phyloP scores from a whole-genome alignment of 2,329 filamentous ascomycete genomes.

The Purpureocillium takamizusanense region DNA sequence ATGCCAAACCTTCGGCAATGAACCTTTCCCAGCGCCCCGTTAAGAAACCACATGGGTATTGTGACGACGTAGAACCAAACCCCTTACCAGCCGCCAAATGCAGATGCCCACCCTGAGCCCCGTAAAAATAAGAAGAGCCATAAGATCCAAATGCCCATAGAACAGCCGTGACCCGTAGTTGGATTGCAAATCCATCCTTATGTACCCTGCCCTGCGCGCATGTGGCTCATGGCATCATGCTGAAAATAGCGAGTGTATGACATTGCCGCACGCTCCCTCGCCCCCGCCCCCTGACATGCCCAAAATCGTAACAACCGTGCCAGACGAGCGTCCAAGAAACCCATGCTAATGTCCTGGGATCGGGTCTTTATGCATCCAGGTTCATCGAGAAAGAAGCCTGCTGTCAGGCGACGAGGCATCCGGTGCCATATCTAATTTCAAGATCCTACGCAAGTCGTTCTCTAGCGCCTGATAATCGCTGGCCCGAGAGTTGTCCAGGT shows the following conservation, averaged over 20 bases:
- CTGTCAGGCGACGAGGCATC: conserved; percentile 11
- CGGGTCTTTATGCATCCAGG: too few species aligned
- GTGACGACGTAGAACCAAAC: too few species aligned
- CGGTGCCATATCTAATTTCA: conserved; percentile 32
- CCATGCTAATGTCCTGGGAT: too few species aligned
- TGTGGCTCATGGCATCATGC: too few species aligned
- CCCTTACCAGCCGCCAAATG: neutral
- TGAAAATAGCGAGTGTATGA: too few species aligned
- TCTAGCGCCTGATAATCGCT: conserved; percentile 40
- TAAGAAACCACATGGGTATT: too few species aligned
- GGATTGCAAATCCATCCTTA: conserved; percentile 8
- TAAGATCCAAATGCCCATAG: conserved; percentile 12
- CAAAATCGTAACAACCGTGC: too few species aligned
- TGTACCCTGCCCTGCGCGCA: conserved; percentile 2
- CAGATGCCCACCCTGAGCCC: conserved; percentile 16
- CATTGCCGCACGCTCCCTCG: too few species aligned
- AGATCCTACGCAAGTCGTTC: conserved; percentile 41
- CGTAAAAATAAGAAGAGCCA: conserved; percentile 6
- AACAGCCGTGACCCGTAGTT: conserved; percentile 8
- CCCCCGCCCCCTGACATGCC: too few species aligned
- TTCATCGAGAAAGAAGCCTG: conserved; percentile 14
- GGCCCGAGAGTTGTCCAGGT: conserved; percentile 6
- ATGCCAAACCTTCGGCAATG: too few species aligned
- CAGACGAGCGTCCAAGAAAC: too few species aligned
- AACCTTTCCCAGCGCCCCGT: too few species aligned